A percentile compares a stretch with the other conserved stretches of the same genome.
Evolutionary conservation across 1,284 basidiomycete species (phyloP).

Genomic region (Pisolithus thermaeus): DNA sequence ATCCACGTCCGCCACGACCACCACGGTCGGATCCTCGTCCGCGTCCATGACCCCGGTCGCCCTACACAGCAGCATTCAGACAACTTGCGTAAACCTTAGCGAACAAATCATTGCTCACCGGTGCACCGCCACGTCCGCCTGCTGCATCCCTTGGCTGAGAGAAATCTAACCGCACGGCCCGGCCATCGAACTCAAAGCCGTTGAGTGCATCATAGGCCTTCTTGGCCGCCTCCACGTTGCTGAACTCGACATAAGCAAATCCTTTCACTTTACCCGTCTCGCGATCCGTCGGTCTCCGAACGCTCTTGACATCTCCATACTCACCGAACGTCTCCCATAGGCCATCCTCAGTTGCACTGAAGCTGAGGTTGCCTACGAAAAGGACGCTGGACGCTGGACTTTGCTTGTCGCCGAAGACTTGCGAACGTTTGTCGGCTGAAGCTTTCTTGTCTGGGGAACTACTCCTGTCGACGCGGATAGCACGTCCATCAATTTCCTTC

Average conservation of each 20-base stretch:
- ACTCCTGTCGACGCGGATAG: slow-evolving; percentile 84
- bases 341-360: slow-evolving; percentile 74
- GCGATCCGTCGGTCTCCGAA: slow-evolving; percentile 90
- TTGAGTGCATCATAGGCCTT: slow-evolving; percentile 71
- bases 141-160: slow-evolving; percentile 76
- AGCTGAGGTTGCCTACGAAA: slow-evolving; percentile 91
- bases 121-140: slow-evolving; percentile 47
- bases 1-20: slow-evolving; percentile 29
- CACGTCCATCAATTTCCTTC: slow-evolving; percentile 88
- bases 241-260: slow-evolving; percentile 96
- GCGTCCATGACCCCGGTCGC: slow-evolving; percentile 25
- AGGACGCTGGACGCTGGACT: slow-evolving; percentile 74
- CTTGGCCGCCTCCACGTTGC: slow-evolving; percentile 74
- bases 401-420: slow-evolving; percentile 68
- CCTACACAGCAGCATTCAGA: slow-evolving; percentile 14
- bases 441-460: slow-evolving; percentile 52
- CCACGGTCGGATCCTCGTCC: slow-evolving; percentile 31
- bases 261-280: slow-evolving; percentile 92
- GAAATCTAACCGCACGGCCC: slow-evolving; percentile 82
- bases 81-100: slow-evolving; percentile 19
- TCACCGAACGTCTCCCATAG: slow-evolving; percentile 93
- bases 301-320: slow-evolving; percentile 83
- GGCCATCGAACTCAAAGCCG: slow-evolving; percentile 80
- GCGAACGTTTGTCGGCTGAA: slow-evolving; percentile 64
- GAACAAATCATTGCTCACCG: slow-evolving; percentile 28